Conservation (phyloP, 2,329 filamentous ascomycete genomes). For the Aquanectria penicillioides region DNA sequence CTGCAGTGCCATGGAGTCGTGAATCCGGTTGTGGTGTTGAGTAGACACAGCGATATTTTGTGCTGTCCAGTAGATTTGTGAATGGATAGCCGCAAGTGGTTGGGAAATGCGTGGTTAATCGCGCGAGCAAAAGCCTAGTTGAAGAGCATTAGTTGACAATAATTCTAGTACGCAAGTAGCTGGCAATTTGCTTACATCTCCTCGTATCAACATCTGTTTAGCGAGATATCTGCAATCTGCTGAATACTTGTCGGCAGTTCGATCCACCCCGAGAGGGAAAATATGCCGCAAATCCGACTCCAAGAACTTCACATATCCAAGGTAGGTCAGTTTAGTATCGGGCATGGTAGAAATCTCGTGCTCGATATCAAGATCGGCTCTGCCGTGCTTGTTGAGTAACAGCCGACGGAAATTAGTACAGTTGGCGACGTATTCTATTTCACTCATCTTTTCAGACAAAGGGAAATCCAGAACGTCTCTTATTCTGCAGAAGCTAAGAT, state of each 20-base stretch:
- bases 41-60: conserved; percentile 43
- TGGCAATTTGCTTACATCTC: conserved; percentile 35
- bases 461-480: conserved; percentile 55
- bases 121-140: conserved; percentile 43
- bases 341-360: conserved; percentile 41
- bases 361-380: conserved; percentile 40
- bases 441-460: conserved; percentile 51
- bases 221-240: conserved; percentile 42
- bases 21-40: conserved; percentile 43
- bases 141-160: background rate
- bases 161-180: too few species aligned
- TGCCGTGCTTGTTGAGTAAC: conserved; percentile 39
- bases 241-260: conserved; percentile 37
- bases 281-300: conserved; percentile 44
- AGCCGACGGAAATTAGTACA: conserved; percentile 43
- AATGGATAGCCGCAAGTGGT: conserved; percentile 44
- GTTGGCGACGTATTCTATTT: conserved; percentile 51
- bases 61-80: conserved; percentile 41
- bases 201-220: conserved; percentile 45
- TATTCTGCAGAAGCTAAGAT: conserved; percentile 59
- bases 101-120: conserved; percentile 38
- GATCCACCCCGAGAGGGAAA: conserved; percentile 34
- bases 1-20: conserved; percentile 47
- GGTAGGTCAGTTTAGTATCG: conserved; percentile 44
- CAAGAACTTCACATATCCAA: conserved; percentile 43